phyloP scores from a whole-genome alignment of 2,329 filamentous ascomycete genomes.

The Penicillium sp. region DNA sequence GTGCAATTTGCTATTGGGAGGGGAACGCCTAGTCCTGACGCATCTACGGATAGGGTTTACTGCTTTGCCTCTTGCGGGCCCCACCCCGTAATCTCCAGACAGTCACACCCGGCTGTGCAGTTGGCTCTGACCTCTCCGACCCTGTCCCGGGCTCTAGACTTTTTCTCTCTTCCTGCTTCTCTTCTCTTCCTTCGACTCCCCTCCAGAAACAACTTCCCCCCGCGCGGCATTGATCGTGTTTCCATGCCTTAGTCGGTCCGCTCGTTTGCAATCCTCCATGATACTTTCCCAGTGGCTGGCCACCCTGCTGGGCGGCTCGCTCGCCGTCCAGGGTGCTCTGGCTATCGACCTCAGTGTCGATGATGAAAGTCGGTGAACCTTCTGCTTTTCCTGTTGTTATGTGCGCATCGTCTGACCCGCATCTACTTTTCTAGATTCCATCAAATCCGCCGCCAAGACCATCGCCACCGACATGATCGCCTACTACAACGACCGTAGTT shows the following conservation, averaged over 20 bases:
- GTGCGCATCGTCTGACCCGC: constrained; percentile 7
- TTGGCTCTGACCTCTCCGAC: background rate
- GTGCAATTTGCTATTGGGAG: too few species aligned
- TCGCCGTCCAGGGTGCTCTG: constrained; percentile 18
- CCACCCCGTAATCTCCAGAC: background rate
- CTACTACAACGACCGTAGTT: constrained; percentile 38
- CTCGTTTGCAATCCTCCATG: constrained; percentile 16
- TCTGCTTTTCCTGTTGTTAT: constrained; percentile 1
- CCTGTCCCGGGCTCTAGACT: constrained; percentile 2
- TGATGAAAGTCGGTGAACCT: constrained; percentile 16
- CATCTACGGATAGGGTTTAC: too few species aligned
- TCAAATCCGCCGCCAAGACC: constrained; percentile 36
- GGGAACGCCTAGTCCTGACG: too few species aligned
- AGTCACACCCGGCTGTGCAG: constrained; percentile 1
- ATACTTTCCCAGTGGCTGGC: constrained; percentile 21
- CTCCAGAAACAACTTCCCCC: too few species aligned
- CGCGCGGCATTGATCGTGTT: too few species aligned
- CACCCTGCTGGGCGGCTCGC: constrained; percentile 19
- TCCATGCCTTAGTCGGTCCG: constrained; percentile 13
- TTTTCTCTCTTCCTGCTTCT: constrained; percentile 2
- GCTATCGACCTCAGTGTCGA: constrained; percentile 20
- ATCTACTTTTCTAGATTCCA: constrained; percentile 24
- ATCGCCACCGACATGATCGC: constrained; percentile 42
- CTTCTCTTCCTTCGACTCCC: background rate
- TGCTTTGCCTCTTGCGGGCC: background rate